Evolutionary conservation across 768 basidiomycete species (phyloP).

Genomic region (Tylopilus subfusipes): DNA sequence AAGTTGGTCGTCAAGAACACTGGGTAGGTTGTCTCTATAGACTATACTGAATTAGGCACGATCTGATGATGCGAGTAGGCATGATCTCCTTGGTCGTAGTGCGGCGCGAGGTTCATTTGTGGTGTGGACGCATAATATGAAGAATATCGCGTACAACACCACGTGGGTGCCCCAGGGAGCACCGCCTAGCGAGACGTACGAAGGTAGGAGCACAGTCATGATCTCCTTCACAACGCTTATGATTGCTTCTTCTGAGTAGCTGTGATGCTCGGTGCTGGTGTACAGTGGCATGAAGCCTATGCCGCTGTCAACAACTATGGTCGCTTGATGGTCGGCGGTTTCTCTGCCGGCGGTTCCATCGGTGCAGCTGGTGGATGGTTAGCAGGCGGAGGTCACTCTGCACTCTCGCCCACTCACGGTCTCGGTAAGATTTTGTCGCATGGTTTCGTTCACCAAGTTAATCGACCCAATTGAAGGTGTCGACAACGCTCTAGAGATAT

Average conservation of each 20-base stretch:
- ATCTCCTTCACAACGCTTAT: background rate
- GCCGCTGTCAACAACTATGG: slow-evolving; percentile 36
- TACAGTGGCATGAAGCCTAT: slow-evolving; percentile 46
- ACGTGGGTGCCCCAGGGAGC: slow-evolving; percentile 35
- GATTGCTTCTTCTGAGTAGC: slow-evolving; percentile 23
- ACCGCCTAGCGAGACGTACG: slow-evolving; percentile 10
- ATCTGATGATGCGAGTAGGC: slow-evolving; percentile 17
- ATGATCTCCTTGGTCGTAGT: slow-evolving; percentile 43
- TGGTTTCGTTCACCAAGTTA: background rate
- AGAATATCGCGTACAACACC: slow-evolving; percentile 35
- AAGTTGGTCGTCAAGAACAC: slow-evolving; percentile 29
- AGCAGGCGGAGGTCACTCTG: slow-evolving; percentile 48
- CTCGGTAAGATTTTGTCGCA: slow-evolving; percentile 32
- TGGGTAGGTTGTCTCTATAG: slow-evolving; percentile 14
- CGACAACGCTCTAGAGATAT: slow-evolving; percentile 49
- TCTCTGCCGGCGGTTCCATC: slow-evolving; percentile 37
- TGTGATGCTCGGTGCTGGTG: too few relatives aligned
- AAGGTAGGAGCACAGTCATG: slow-evolving; percentile 17
- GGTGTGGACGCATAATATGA: slow-evolving; percentile 44
- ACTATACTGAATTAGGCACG: background rate
- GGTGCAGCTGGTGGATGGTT: slow-evolving; percentile 52
- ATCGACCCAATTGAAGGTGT: slow-evolving; percentile 33
- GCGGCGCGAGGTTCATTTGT: slow-evolving; percentile 37
- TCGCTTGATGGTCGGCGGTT: slow-evolving; percentile 45
- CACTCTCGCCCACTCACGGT: slow-evolving; percentile 39